phyloP scores from a whole-genome alignment of 257 asterid species.

The Solanum bulbocastanum region DNA sequence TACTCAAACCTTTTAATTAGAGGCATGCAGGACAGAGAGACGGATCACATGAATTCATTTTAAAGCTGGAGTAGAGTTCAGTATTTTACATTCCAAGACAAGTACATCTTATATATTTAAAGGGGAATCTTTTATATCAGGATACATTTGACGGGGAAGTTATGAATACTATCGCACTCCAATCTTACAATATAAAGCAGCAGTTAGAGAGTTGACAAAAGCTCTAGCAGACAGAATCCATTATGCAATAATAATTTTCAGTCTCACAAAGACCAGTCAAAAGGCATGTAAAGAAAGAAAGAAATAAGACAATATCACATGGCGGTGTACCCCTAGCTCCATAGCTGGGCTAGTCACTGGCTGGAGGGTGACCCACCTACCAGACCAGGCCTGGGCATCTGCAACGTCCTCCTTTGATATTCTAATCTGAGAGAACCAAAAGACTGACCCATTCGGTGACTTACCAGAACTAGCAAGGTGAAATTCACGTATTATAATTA shows the following conservation, averaged over 20 bases:
- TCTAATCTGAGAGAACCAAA: neutral
- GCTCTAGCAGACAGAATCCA: neutral
- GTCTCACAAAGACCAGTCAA: neutral
- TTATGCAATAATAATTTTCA: neutral
- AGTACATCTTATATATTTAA: neutral
- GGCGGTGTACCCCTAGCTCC: neutral
- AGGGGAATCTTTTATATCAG: neutral
- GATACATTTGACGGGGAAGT: neutral
- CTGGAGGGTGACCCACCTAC: neutral
- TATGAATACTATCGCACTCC: neutral
- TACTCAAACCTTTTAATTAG: neutral
- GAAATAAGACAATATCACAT: neutral
- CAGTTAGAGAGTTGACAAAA: neutral
- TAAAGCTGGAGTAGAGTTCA: neutral
- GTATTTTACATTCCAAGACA: neutral
- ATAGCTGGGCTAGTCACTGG: neutral
- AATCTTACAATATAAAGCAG: neutral
- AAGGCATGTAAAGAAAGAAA: neutral
- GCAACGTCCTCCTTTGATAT: neutral
- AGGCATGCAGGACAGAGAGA: neutral
- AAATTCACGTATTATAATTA: neutral
- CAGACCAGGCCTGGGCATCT: neutral
- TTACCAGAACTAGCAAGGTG: neutral
- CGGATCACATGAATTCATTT: neutral
- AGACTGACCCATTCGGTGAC: neutral